Evolutionary conservation across 306 rosid species (phyloP).

Genomic region (Medicago arabica): DNA sequence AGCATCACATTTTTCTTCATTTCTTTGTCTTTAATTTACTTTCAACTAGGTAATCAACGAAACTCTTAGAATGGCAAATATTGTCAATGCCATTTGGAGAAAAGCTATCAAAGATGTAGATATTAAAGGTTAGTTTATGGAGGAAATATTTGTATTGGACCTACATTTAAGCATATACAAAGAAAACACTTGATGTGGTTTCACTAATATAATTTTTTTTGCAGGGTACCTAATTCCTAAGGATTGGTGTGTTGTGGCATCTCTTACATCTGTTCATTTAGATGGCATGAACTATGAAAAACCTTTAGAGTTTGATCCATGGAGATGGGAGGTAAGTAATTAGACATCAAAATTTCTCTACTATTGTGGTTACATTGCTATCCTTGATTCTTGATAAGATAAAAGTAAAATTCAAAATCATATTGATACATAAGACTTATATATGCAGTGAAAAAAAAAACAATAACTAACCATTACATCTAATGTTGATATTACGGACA

Average conservation of each 20-base stretch:
- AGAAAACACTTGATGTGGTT: neutral
- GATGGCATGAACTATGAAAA: constrained; percentile 64
- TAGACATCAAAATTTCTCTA: neutral
- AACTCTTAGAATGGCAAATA: constrained; percentile 91
- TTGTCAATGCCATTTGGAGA: constrained; percentile 94
- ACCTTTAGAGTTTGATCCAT: constrained; percentile 78
- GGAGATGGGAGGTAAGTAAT: constrained; percentile 90
- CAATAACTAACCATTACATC: no score
- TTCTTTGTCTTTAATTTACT: constrained; percentile 17
- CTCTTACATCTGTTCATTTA: constrained; percentile 84
- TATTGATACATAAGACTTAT: no score
- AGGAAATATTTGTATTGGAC: neutral
- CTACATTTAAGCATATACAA: neutral
- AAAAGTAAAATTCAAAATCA: no score
- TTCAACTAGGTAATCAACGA: constrained; percentile 76
- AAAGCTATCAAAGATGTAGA: constrained; percentile 78
- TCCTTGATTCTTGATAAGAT: no score
- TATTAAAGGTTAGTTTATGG: constrained; percentile 59
- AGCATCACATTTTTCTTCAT: neutral
- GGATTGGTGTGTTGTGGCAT: constrained; percentile 80
- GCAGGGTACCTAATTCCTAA: constrained; percentile 77
- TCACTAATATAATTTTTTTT: neutral
- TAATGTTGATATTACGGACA: no score
- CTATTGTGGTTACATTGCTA: no score
- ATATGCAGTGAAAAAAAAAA: no score